Base-by-base conservation (phyloP, 805 yeast genomes). In the Candida sithepensis region DNA sequence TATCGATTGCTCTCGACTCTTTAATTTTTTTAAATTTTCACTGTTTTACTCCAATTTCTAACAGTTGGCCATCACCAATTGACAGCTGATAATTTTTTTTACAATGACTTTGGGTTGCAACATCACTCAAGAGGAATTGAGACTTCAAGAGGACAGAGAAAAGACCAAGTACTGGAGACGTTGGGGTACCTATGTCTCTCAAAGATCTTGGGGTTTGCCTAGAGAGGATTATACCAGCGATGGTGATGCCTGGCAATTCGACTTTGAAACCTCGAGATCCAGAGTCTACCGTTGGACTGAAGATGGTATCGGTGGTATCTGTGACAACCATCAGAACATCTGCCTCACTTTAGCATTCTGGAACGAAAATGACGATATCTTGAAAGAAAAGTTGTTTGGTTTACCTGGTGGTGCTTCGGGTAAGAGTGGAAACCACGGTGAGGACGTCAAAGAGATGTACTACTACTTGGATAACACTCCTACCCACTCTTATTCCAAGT, bases 201-300 rank as follows among this genome's bases (percentile, higher is more conserved):
- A 91, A 66, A 77, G 97, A 44, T 88, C 87, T 54, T 88, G 96
- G 96, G 81, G 87, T 28, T 79, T 88, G 1, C 92, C 87, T 4
- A 72, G 97, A 50, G 97, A 90, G 67, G 97, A 89, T 63, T 90
- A 90, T 66, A 85, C 96, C 0, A 73, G 68, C 43, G 78, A 82
- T 55, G 97, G 97, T 39, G 89, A 89, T 56, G 96, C 96, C 3
- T 90, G 97, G 97, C 75, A 81, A 34, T 90, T 90, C 67, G 88
- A 95, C 7, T 89, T 88, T 64, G 95, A 88, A 50, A 89, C 88
- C 51, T 85, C 95, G 2, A 74, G 81, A 50, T 79, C 90, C 20
- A 72, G 97, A 54, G 80, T 88, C 13, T 90, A 86, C 64, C 74
- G 97, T 39, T 90, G 97, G 97, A 96, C 96, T 38, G 97, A 91